Conservation (phyloP, 371 early-diverging fungal species). For the Umbelopsis sp. region DNA sequence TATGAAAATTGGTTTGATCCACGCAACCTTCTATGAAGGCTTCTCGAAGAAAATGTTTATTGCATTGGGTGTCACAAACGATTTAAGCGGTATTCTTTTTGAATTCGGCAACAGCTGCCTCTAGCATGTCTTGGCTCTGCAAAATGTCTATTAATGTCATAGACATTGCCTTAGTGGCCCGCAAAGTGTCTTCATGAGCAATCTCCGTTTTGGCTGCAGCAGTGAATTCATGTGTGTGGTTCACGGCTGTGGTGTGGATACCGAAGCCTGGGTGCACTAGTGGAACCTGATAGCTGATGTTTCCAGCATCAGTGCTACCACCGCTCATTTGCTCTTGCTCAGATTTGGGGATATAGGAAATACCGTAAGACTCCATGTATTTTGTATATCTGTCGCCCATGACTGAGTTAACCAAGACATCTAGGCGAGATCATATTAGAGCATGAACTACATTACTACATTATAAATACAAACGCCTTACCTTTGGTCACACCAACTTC, state of each 20-base stretch:
- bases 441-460: neutral
- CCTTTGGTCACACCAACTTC: slow-evolving; percentile 12
- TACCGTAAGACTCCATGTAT: slow-evolving; percentile 53
- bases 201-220: slow-evolving; percentile 56
- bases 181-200: slow-evolving; percentile 66
- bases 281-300: slow-evolving; percentile 53
- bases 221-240: slow-evolving; percentile 69
- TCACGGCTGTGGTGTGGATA: slow-evolving; percentile 37
- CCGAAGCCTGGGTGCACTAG: slow-evolving; percentile 44
- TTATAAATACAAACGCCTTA: neutral
- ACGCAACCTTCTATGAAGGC: no score
- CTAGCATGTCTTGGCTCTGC: slow-evolving; percentile 24
- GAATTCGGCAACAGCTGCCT: slow-evolving; percentile 20
- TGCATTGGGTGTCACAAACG: no score
- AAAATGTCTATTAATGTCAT: slow-evolving; percentile 40
- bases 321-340: slow-evolving; percentile 40
- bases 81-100: neutral
- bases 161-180: slow-evolving; percentile 51
- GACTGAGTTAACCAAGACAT: slow-evolving; percentile 57
- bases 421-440: slow-evolving; percentile 24
- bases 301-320: slow-evolving; percentile 81
- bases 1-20: no score
- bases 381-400: slow-evolving; percentile 58
- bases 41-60: no score
- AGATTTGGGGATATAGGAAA: slow-evolving; percentile 35